Base-by-base conservation (phyloP, 169 alveolate species). In the Plasmodium vivax region DNA sequence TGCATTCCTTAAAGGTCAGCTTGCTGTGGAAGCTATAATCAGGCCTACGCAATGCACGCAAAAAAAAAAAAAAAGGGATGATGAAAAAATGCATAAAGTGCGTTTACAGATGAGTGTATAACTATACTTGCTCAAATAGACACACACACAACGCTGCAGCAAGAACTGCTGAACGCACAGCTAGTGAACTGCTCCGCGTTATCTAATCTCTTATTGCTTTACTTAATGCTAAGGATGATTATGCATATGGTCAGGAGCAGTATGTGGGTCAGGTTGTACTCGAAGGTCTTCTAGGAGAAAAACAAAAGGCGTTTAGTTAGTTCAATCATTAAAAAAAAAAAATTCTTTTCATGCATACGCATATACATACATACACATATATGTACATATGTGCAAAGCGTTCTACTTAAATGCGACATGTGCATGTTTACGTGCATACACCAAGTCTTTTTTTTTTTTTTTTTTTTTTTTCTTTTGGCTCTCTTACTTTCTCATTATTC, bases 221-320 rank as follows among this genome's bases (percentile, higher is more conserved):
- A 88, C 94, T 88, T 88, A n/a, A 88, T 83, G 45, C 94, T 88
- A 88, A 88, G 94, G 19, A 88, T 79, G 82, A 88, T 88, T 79
- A 88, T 88, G 51, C 94, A 88, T 88, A 88, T 79, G 82, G 94
- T 88, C 36, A 88, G 83, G 47, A 88, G 94, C 47, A 88, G 51
- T 77, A 88, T 88, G 82, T 88, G 94, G 36, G 94, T 88, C 75
- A 88, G 83, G 83, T 88, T 88, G 82, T 88, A 88, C 74, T 88
- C 94, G 36, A 88, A 88, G 47, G 82, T 88, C 71, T 77, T 47
- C 82, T 56, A 62, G 72, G 41, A 58, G 62, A 88, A 74, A 30
- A 38, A 85, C 16, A 3, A 74, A 30, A 74, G 16, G 47, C n/a
- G 38, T 30, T 32, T 47, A 6, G 43, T 74, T 30, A 74, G 68